Base-by-base conservation (phyloP, 495 filamentous ascomycete genomes). In the Rusavskia elegans region DNA sequence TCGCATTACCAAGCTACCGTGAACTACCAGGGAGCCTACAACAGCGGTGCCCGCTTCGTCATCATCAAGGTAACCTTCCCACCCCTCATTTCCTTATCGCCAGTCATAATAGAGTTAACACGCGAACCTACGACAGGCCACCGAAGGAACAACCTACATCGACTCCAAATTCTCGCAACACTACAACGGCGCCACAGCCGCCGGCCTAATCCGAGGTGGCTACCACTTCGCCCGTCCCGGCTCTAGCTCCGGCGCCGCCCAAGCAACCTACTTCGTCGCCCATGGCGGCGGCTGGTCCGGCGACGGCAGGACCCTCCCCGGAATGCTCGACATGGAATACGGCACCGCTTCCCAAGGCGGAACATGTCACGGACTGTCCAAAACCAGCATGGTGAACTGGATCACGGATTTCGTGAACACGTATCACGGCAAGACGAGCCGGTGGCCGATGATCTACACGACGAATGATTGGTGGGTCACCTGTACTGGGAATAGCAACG, bases 311-410 rank as follows among this genome's bases (percentile, higher is more conserved):
- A 84, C 79, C 6, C 68, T 84, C 0, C 81, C 80, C 0, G 80
- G 81, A 2, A 83, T 83, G 79, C 67, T 84, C 14, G 80, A 83
- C 61, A 68, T 84, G 23, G 80, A 84, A 63, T 72, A 70, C 56
- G 66, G 67, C 42, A 61, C 68, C 21, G 63, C 65, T 10, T 35
- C 32, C 32, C 25, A 27, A 3, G 68, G 71, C 16, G 57, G 63
- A 10, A 65, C 63, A 9, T 82, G 78, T 62, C 79, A 71, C 55
- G 77, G 77, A 0, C 65, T 82, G 46, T 70, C 65, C 17, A 40
- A 63, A 0, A 64, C 68, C 13, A 65, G 59, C n/a, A 82, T 82
- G 72, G 74, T 80, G 0, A 59, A 66, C 20, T 84, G 79, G 79
- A 74, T 83, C 64, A 57, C 64, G 48, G 71, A 74, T 51, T 84